Conservation (phyloP, 345 rosid genomes). For the Geranium brycei region DNA sequence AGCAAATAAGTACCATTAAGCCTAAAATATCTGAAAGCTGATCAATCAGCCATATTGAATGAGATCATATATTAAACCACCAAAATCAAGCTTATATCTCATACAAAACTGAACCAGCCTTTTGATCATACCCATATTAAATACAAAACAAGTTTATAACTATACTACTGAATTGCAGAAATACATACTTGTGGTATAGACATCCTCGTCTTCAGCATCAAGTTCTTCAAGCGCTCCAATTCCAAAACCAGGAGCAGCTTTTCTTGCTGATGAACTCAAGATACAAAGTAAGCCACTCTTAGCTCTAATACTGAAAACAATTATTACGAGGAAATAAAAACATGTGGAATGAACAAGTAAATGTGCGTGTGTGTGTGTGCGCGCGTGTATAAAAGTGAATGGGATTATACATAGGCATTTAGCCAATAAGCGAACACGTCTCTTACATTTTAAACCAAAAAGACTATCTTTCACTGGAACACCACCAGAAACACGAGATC, state of each 20-base stretch:
- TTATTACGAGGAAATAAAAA: slow-evolving; percentile 5
- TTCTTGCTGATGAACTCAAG: slow-evolving; percentile 61
- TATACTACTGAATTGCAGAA: not conserved
- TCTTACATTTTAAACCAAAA: slow-evolving; percentile 70
- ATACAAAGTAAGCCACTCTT: slow-evolving; percentile 15
- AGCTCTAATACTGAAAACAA: slow-evolving; percentile 7
- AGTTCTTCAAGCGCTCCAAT: slow-evolving; percentile 97
- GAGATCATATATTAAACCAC: not conserved
- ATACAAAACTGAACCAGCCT: not conserved
- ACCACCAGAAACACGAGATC: slow-evolving; percentile 38
- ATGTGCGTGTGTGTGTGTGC: not conserved
- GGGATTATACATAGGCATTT: not conserved
- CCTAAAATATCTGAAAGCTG: not conserved
- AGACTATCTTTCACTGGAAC: slow-evolving; percentile 52
- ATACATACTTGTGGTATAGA: slow-evolving; percentile 53
- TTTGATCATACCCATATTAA: not conserved
- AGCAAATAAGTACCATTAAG: not conserved
- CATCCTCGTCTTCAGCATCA: slow-evolving; percentile 95
- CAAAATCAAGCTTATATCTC: not conserved
- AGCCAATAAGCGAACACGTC: not conserved
- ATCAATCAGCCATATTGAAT: not conserved
- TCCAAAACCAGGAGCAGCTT: slow-evolving; percentile 89
- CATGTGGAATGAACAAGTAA: not conserved
- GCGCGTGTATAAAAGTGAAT: slow-evolving; percentile 4
- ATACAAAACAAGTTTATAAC: slow-evolving; percentile 1